Evolutionary conservation across 345 rosid species (phyloP).

Genomic region (Litchi chinensis): DNA sequence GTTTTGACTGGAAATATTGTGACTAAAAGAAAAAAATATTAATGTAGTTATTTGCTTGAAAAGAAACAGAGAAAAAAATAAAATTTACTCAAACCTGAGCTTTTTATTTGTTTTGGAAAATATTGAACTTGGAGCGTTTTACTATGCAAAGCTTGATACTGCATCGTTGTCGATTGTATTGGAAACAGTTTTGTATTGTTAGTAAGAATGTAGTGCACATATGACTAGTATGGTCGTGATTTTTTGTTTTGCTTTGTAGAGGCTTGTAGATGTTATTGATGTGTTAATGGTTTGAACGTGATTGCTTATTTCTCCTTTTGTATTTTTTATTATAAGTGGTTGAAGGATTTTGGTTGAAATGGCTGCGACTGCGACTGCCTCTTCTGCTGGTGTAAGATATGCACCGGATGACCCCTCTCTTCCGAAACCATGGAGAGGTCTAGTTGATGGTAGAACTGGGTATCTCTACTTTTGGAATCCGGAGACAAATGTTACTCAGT

Average conservation of each 20-base stretch:
- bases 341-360: conserved; percentile 32
- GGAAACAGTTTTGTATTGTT: not conserved
- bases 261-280: not conserved
- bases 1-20: not conserved
- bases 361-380: conserved; percentile 72
- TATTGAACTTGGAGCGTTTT: not conserved
- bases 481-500: conserved; percentile 91
- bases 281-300: not conserved
- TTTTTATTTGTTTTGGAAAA: not conserved
- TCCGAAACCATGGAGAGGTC: conserved; percentile 96
- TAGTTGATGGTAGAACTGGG: conserved; percentile 90
- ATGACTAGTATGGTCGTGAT: not conserved
- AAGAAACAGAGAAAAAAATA: not conserved
- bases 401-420: conserved; percentile 94
- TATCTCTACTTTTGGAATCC: conserved; percentile 98
- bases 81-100: not conserved
- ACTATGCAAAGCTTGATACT: not conserved
- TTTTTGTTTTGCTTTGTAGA: not conserved
- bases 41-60: not conserved
- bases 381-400: conserved; percentile 60
- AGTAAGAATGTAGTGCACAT: not conserved
- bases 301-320: not conserved
- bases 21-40: not conserved
- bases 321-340: not conserved
- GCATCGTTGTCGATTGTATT: not conserved